phyloP scores from a whole-genome alignment of 768 basidiomycete species.

The Fomitopsis pulvina region DNA sequence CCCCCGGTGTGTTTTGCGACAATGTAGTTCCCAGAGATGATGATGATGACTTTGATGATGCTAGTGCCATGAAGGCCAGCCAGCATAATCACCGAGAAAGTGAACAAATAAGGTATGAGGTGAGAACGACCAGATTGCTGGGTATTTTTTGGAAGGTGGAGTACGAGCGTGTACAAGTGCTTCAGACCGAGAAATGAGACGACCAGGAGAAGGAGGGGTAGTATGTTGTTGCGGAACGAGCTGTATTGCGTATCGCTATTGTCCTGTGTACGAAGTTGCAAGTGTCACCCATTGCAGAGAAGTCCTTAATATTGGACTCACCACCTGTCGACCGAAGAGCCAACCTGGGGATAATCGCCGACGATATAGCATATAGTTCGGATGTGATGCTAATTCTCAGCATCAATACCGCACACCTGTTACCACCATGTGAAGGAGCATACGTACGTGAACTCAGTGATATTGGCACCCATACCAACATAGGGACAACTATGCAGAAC shows the following conservation, averaged over 20 bases:
- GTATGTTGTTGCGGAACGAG: conserved; percentile 76
- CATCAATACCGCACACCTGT: background rate
- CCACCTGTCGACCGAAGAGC: conserved; percentile 74
- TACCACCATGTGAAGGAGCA: background rate
- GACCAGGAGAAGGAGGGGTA: conserved; percentile 47
- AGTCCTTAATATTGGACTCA: conserved; percentile 33
- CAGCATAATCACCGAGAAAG: conserved; percentile 60
- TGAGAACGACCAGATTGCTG: conserved; percentile 21
- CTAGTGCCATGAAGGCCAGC: conserved; percentile 76
- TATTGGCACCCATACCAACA: conserved; percentile 75
- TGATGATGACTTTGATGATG: conserved; percentile 66
- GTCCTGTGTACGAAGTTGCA: conserved; percentile 49
- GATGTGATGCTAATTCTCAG: conserved; percentile 51
- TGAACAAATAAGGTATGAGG: conserved; percentile 51
- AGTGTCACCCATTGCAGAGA: background rate
- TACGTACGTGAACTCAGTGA: conserved; percentile 70
- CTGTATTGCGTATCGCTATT: conserved; percentile 90
- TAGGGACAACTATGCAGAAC: conserved; percentile 52
- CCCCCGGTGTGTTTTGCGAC: conserved; percentile 43
- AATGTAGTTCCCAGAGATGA: conserved; percentile 64
- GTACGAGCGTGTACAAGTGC: conserved; percentile 35
- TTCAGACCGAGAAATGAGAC: conserved; percentile 52
- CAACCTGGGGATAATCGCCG: conserved; percentile 64
- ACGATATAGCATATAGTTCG: conserved; percentile 63
- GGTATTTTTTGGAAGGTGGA: conserved; percentile 19